These are phyloP conservation scores for Naegleria gruberi DNA, from an alignment of 208 protist genomes.

Conservation along the genomic window DNA sequence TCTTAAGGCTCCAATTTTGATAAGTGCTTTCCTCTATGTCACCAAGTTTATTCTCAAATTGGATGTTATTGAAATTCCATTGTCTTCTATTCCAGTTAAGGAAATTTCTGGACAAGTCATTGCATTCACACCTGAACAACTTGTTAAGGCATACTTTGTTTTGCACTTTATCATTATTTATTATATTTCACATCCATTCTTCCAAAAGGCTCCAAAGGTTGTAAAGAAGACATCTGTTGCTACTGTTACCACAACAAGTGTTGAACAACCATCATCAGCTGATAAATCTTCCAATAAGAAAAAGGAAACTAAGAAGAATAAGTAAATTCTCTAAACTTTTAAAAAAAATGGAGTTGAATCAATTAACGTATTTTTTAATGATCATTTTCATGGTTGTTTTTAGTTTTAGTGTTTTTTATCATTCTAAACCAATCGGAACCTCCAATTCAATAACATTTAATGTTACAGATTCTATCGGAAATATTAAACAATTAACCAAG, in stretches of 20 bases:
- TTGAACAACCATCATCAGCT: neutral
- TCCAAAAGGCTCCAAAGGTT: neutral
- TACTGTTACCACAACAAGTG: neutral
- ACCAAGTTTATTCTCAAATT: neutral
- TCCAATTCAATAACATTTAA: neutral
- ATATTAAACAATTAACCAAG: neutral
- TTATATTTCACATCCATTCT: neutral
- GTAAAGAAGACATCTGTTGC: neutral
- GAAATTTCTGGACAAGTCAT: neutral
- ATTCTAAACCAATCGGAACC: neutral
- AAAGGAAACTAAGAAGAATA: neutral
- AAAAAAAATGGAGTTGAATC: no score
- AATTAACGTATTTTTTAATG: neutral
- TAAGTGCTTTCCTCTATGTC: neutral
- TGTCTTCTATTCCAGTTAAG: neutral
- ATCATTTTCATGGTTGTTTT: neutral
- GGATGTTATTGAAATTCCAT: neutral
- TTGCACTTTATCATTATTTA: neutral
- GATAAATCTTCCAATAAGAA: no score
- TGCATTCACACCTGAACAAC: neutral
- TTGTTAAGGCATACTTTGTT: neutral
- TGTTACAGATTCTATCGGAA: neutral
- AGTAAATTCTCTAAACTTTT: no score
- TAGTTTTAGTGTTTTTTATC: neutral
- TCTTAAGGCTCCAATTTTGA: neutral